phyloP scores from a whole-genome alignment of 75 land plant species.

The Picea sitchensis region DNA sequence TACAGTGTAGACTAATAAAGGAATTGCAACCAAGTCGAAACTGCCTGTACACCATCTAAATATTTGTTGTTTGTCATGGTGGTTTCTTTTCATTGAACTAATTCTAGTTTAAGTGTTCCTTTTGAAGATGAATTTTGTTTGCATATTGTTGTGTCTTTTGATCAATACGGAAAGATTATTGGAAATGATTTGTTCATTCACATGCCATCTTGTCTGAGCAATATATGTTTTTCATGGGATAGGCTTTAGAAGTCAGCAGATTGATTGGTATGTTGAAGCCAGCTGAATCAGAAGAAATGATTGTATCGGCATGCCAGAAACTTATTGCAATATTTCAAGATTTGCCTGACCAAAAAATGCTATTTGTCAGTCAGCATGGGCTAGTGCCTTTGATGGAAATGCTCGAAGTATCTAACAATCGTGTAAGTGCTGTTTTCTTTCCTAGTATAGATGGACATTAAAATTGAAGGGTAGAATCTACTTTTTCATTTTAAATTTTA shows the following conservation, averaged over 20 bases:
- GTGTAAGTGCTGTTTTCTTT: slow-evolving; percentile 36
- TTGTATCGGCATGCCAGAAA: slow-evolving; percentile 89
- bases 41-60: not conserved
- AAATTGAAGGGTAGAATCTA: not conserved
- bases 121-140: not conserved
- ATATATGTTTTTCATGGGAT: not conserved
- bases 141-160: not conserved
- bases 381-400: slow-evolving; percentile 86
- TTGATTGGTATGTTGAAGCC: slow-evolving; percentile 81
- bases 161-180: not conserved
- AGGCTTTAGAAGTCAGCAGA: slow-evolving; percentile 91
- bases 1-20: not conserved
- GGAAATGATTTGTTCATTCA: not conserved
- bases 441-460: not conserved
- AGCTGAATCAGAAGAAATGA: slow-evolving; percentile 85
- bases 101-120: not conserved
- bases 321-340: slow-evolving; percentile 74
- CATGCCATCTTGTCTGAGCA: not conserved
- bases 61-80: not conserved
- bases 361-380: slow-evolving; percentile 83
- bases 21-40: not conserved
- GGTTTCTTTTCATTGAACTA: not conserved
- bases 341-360: slow-evolving; percentile 78
- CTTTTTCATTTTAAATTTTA: not conserved
- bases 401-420: slow-evolving; percentile 81